A percentile compares a stretch with the other conserved stretches of the same genome.
These are phyloP conservation scores for Clonostachys solani DNA, from an alignment of 2,329 filamentous ascomycete genomes.

Conservation along the genomic window DNA sequence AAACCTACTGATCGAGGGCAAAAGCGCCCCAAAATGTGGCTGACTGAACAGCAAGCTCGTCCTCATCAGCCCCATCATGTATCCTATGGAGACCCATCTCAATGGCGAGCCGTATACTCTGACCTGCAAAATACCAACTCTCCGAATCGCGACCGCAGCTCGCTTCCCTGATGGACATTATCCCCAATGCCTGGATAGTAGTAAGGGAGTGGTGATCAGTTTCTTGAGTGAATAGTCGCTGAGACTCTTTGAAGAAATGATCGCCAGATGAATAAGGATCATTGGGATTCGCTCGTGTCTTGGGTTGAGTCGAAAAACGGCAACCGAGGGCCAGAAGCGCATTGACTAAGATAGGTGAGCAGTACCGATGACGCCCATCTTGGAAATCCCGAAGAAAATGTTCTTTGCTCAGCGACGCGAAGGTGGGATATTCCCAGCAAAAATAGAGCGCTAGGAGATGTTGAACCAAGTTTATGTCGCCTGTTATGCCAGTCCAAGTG, in stretches of 20 bases:
- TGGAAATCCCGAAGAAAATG: constrained; percentile 65
- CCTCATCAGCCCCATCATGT: constrained; percentile 41
- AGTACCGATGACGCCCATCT: constrained; percentile 57
- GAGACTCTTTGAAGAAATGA: constrained; percentile 69
- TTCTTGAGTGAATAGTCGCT: constrained; percentile 54
- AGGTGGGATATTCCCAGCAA: constrained; percentile 73
- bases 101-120: constrained; percentile 67
- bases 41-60: constrained; percentile 52
- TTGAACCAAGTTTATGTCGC: constrained; percentile 53
- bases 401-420: constrained; percentile 67
- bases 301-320: constrained; percentile 61
- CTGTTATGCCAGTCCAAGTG: constrained; percentile 59
- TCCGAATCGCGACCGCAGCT: constrained; percentile 69
- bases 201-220: constrained; percentile 59
- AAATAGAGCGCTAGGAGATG: constrained; percentile 66
- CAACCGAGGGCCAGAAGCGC: constrained; percentile 63
- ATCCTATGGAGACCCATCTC: constrained; percentile 66
- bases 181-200: constrained; percentile 69
- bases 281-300: constrained; percentile 56
- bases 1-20: constrained; percentile 58
- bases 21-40: constrained; percentile 61
- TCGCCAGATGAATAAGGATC: constrained; percentile 65
- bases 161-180: constrained; percentile 73
- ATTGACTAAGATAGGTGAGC: constrained; percentile 63
- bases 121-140: constrained; percentile 68